Conservation (phyloP, 805 yeast species). For the Jamesozyma rosinii region DNA sequence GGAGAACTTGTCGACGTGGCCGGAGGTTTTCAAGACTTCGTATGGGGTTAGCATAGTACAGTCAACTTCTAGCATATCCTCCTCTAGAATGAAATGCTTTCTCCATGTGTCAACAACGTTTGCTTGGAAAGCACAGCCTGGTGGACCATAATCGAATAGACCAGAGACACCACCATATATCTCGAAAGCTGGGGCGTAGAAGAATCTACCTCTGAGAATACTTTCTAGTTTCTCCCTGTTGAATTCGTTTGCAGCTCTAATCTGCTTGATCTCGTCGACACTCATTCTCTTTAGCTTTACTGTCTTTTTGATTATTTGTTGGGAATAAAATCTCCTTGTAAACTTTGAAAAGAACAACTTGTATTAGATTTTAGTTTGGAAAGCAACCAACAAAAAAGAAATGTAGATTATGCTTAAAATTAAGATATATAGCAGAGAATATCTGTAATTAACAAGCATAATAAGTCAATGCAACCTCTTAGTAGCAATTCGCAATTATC, state of each 20-base stretch:
- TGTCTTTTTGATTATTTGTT: slow-evolving; percentile 23
- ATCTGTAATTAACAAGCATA: no score
- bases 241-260: slow-evolving; percentile 37
- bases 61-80: slow-evolving; percentile 98
- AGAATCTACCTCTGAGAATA: slow-evolving; percentile 88
- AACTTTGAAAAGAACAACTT: slow-evolving; percentile 10
- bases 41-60: slow-evolving; percentile 96
- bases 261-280: slow-evolving; percentile 26
- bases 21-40: slow-evolving; percentile 96
- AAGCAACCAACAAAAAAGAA: not conserved
- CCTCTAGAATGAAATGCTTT: slow-evolving; percentile 93
- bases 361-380: not conserved
- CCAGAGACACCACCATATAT: slow-evolving; percentile 98
- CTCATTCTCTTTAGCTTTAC: slow-evolving; percentile 26
- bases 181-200: slow-evolving; percentile 95
- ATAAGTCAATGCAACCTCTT: no score
- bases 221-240: slow-evolving; percentile 84
- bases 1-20: slow-evolving; percentile 97
- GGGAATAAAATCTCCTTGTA: slow-evolving; percentile 23
- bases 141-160: slow-evolving; percentile 96
- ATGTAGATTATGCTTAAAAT: no score
- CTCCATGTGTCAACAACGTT: slow-evolving; percentile 93
- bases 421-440: no score
- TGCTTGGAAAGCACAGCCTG: slow-evolving; percentile 98
- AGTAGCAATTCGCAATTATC: no score